Percentiles rank a stretch among this genome's conserved stretches.
Conservation (phyloP, 768 basidiomycete species). For the Kwoniella heveanensis region DNA sequence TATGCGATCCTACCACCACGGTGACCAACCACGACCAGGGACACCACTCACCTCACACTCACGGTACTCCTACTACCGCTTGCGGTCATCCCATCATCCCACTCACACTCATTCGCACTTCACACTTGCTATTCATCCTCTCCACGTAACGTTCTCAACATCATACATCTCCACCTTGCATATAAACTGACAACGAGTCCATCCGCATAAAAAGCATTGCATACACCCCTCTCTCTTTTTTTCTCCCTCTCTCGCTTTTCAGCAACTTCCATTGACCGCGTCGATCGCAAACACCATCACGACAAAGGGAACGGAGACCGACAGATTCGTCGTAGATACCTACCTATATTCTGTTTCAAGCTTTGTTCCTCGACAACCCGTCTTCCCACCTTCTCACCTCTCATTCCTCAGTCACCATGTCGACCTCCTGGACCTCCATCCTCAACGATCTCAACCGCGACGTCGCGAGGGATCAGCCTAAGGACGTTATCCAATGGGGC, state of each 20-base stretch:
- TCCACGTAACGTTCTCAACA: too few relatives aligned
- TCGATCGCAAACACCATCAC: neutral
- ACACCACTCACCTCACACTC: too few relatives aligned
- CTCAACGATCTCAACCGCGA: constrained; percentile 84
- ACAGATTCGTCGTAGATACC: neutral
- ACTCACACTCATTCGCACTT: too few relatives aligned
- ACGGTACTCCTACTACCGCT: neutral
- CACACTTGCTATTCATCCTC: too few relatives aligned
- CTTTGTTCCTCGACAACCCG: too few relatives aligned
- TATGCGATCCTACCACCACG: neutral
- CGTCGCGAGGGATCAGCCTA: constrained; percentile 79
- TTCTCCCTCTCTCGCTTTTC: neutral
- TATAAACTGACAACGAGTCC: neutral
- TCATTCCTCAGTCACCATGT: constrained; percentile 19
- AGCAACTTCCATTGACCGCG: neutral
- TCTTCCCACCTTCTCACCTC: neutral
- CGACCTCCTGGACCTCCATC: constrained; percentile 56
- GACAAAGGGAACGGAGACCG: neutral
- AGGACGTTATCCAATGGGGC: constrained; percentile 76
- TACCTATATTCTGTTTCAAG: neutral
- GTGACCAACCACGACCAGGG: neutral
- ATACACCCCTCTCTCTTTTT: neutral
- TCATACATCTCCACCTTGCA: neutral
- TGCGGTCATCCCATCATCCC: neutral
- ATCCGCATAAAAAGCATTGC: too few relatives aligned